Evolutionary conservation across 2,329 filamentous ascomycete species (phyloP).

Genomic region (Rutstroemia sp.): DNA sequence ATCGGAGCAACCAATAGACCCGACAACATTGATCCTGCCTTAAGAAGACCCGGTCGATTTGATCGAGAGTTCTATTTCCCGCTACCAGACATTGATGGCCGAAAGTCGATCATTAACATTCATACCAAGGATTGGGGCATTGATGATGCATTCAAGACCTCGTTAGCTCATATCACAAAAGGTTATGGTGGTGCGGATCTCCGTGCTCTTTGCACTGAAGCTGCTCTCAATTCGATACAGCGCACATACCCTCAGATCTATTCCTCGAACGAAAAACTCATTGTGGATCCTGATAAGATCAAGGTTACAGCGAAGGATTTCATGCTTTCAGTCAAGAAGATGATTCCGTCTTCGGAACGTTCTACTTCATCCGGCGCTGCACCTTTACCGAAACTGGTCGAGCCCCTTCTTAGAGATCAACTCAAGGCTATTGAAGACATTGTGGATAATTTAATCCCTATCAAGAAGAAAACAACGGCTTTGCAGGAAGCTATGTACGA

Average conservation of each 20-base stretch:
- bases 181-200: conserved; percentile 96
- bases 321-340: conserved; percentile 93
- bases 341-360: conserved; percentile 89
- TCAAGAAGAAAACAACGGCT: conserved; percentile 79
- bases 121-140: conserved; percentile 93
- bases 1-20: conserved; percentile 98
- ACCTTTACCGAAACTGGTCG: conserved; percentile 70
- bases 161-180: conserved; percentile 82
- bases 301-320: conserved; percentile 89
- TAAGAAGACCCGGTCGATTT: conserved; percentile 88
- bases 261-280: conserved; percentile 76
- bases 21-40: conserved; percentile 92
- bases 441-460: conserved; percentile 71
- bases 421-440: conserved; percentile 60
- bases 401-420: conserved; percentile 71
- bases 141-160: conserved; percentile 68
- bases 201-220: conserved; percentile 89
- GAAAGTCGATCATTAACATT: conserved; percentile 85
- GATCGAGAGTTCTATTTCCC: conserved; percentile 98
- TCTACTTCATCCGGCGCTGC: conserved; percentile 79
- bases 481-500: conserved; percentile 92
- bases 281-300: conserved; percentile 81
- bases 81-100: conserved; percentile 70
- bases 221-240: conserved; percentile 91
- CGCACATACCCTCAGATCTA: conserved; percentile 96